phyloP scores from a whole-genome alignment of 495 filamentous ascomycete species.

The Glonium stellatum region DNA sequence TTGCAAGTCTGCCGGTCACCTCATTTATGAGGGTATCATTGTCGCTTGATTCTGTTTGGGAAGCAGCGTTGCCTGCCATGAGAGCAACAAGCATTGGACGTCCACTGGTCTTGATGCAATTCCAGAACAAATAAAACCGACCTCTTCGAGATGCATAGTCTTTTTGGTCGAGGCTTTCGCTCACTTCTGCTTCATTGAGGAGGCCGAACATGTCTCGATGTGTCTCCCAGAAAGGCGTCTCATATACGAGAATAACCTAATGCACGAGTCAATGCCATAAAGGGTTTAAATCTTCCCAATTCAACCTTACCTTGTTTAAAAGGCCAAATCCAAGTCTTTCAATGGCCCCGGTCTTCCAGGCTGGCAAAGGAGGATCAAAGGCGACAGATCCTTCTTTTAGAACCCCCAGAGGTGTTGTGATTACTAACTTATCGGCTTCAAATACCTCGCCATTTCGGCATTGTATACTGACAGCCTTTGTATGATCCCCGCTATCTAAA shows the following conservation, averaged over 20 bases:
- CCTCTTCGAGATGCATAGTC: constrained; percentile 62
- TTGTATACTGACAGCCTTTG: constrained; percentile 49
- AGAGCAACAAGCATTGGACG: constrained; percentile 81
- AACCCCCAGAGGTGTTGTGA: constrained; percentile 83
- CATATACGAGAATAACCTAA: constrained; percentile 76
- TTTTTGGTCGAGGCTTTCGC: constrained; percentile 50
- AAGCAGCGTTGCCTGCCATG: constrained; percentile 94
- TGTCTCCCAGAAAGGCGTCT: constrained; percentile 87
- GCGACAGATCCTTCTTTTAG: constrained; percentile 67
- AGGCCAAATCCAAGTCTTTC: constrained; percentile 85
- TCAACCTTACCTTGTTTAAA: constrained; percentile 65
- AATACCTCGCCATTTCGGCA: constrained; percentile 74
- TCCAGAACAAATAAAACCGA: constrained; percentile 96
- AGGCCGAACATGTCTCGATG: constrained; percentile 90
- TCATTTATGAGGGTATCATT: constrained; percentile 71
- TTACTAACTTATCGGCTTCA: constrained; percentile 78
- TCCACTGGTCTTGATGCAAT: constrained; percentile 81
- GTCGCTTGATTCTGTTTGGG: constrained; percentile 67
- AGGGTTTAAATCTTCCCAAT: background rate
- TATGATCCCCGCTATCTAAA: constrained; percentile 32
- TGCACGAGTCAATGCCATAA: constrained; percentile 8
- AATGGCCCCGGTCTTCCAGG: constrained; percentile 78
- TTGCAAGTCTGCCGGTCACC: constrained; percentile 65
- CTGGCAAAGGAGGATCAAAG: constrained; percentile 78
- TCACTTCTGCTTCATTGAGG: constrained; percentile 59